These are phyloP conservation scores for Gracilariopsis chorda DNA, from an alignment of 23 red algal species.

Conservation along the genomic window DNA sequence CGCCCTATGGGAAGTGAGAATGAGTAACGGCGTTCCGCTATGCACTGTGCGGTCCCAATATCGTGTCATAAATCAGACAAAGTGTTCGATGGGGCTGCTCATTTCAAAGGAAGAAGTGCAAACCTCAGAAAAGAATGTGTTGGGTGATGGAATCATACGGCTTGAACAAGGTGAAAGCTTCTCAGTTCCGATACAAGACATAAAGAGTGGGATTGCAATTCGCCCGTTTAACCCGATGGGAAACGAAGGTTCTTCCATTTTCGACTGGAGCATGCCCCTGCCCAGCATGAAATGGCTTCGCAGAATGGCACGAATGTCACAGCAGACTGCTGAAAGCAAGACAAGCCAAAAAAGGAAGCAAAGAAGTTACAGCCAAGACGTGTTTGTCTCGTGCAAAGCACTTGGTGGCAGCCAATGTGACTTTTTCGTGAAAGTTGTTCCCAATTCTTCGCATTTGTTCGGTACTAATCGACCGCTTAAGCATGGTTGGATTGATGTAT, in stretches of 20 bases:
- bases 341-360: background rate
- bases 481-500: constrained; percentile 59
- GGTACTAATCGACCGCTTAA: background rate
- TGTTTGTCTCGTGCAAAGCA: constrained; percentile 4
- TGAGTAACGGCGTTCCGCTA: constrained; percentile 73
- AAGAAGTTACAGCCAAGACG: background rate
- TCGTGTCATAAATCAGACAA: constrained; percentile 74
- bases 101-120: background rate
- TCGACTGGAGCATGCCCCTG: constrained; percentile 10
- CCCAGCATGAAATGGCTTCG: constrained; percentile 2
- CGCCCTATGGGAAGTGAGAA: constrained; percentile 85
- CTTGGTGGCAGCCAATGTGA: background rate
- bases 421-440: constrained; percentile 18
- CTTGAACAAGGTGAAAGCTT: constrained; percentile 6
- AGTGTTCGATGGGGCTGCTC: constrained; percentile 32
- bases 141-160: background rate
- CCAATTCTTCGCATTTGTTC: background rate
- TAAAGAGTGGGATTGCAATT: constrained; percentile 5
- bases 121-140: background rate
- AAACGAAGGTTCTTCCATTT: background rate
- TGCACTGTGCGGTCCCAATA: constrained; percentile 65
- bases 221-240: background rate
- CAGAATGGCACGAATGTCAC: constrained; percentile 12
- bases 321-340: background rate
- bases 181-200: constrained; percentile 21